These are phyloP conservation scores for Stemphylium beticola DNA, from an alignment of 2,329 filamentous ascomycete genomes.

Conservation along the genomic window DNA sequence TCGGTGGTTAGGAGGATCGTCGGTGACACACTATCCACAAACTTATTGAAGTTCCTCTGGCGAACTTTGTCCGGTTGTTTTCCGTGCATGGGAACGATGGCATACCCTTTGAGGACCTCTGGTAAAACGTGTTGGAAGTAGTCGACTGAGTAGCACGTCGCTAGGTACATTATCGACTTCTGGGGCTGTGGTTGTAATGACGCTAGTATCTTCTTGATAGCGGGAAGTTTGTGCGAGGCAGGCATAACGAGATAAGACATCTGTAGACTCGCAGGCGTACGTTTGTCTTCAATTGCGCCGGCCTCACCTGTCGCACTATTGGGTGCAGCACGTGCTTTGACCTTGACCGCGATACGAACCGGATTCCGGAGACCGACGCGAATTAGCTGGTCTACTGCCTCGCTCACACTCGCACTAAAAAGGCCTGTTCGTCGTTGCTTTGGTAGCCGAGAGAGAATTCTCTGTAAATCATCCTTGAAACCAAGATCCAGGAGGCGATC, in stretches of 20 bases:
- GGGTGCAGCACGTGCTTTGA: constrained; percentile 61
- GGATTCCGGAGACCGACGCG: constrained; percentile 91
- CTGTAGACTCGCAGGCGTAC: constrained; percentile 88
- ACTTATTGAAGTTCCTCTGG: constrained; percentile 83
- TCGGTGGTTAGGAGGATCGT: constrained; percentile 91
- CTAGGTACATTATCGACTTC: constrained; percentile 89
- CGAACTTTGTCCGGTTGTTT: constrained; percentile 89
- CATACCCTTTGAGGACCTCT: constrained; percentile 71
- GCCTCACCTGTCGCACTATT: constrained; percentile 50
- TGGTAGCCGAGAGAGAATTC: constrained; percentile 80
- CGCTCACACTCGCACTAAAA: constrained; percentile 94
- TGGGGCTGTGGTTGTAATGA: constrained; percentile 75
- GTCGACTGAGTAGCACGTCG: constrained; percentile 92
- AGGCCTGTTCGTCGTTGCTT: constrained; percentile 93
- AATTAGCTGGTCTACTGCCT: constrained; percentile 92
- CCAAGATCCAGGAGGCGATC: constrained; percentile 91
- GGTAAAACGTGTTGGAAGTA: constrained; percentile 88
- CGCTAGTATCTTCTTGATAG: constrained; percentile 72
- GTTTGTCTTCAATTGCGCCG: constrained; percentile 78
- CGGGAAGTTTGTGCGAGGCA: constrained; percentile 80
- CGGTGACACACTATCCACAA: constrained; percentile 75
- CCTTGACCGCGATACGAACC: constrained; percentile 92
- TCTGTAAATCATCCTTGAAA: constrained; percentile 89
- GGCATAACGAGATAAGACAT: constrained; percentile 83
- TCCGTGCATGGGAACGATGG: constrained; percentile 83